Evolutionary conservation across 139 green algal genomes (phyloP).

Genomic region (Chlorella vulgaris): DNA sequence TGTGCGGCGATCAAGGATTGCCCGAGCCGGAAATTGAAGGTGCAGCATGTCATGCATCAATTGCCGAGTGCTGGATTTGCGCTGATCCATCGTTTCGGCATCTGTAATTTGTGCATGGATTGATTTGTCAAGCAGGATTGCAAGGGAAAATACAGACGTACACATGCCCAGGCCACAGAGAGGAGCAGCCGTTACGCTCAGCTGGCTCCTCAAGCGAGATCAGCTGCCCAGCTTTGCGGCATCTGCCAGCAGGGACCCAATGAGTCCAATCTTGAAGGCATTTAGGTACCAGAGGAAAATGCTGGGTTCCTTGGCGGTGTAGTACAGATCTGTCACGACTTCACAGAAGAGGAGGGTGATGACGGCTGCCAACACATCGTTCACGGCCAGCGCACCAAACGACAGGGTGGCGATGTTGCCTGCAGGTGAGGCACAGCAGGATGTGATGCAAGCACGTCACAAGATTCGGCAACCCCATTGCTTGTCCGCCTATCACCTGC

Average conservation of each 20-base stretch:
- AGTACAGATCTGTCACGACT: conserved; percentile 50
- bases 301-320: conserved; percentile 15
- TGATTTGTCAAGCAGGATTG: too few species aligned
- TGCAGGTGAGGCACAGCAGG: conserved; percentile 29
- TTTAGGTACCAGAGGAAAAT: conserved; percentile 59
- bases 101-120: too few species aligned
- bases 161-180: background rate
- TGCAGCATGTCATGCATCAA: background rate
- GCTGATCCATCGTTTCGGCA: too few species aligned
- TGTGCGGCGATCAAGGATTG: too few species aligned
- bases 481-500: too few species aligned
- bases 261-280: conserved; percentile 69
- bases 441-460: background rate
- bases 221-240: conserved; percentile 68
- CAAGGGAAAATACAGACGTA: background rate
- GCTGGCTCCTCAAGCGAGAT: background rate
- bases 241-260: conserved; percentile 61
- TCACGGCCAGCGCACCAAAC: conserved; percentile 73
- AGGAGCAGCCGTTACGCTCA: background rate
- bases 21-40: too few species aligned
- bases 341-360: conserved; percentile 64
- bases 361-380: conserved; percentile 73
- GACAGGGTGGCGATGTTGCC: conserved; percentile 67
- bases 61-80: too few species aligned
- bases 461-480: too few species aligned